Percentiles rank a stretch among this genome's conserved stretches.
These are phyloP conservation scores for Cavenderia fasciculata DNA, from an alignment of 78 protist species.

Conservation along the genomic window DNA sequence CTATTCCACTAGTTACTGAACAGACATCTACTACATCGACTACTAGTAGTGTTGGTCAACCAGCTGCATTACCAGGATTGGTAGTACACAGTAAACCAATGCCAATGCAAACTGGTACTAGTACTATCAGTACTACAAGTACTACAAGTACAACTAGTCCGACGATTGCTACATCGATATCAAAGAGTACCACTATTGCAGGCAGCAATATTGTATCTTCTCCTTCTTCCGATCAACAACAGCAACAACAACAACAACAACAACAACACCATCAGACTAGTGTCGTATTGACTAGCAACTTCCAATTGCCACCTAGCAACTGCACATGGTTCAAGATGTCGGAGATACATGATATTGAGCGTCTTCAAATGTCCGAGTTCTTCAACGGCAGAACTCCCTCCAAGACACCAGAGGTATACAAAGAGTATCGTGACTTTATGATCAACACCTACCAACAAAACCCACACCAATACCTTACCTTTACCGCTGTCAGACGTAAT, in stretches of 20 bases:
- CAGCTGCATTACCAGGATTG: too few species aligned
- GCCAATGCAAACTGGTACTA: too few species aligned
- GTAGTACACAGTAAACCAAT: too few species aligned
- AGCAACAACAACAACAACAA: background rate
- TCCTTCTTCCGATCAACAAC: background rate
- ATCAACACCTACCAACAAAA: conserved; percentile 64
- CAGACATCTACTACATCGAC: too few species aligned
- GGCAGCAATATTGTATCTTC: background rate
- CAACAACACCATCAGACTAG: background rate
- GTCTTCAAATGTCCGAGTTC: conserved; percentile 41
- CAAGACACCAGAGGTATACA: conserved; percentile 64
- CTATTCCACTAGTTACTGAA: too few species aligned
- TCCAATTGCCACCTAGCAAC: conserved; percentile 27
- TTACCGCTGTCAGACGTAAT: conserved; percentile 60
- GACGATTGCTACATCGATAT: too few species aligned
- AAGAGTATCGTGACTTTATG: conserved; percentile 74
- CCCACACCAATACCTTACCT: conserved; percentile 68
- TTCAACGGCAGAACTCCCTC: conserved; percentile 61
- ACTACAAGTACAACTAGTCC: too few species aligned
- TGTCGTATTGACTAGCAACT: conserved; percentile 7
- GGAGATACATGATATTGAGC: conserved; percentile 48
- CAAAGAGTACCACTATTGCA: conserved; percentile 8
- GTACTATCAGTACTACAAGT: too few species aligned
- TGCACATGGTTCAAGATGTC: conserved; percentile 62
- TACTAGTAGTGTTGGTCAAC: too few species aligned